A percentile compares a stretch with the other conserved stretches of the same genome.
Conservation (phyloP, 768 basidiomycete genomes). For the Porphyrellus cyaneotinctus region DNA sequence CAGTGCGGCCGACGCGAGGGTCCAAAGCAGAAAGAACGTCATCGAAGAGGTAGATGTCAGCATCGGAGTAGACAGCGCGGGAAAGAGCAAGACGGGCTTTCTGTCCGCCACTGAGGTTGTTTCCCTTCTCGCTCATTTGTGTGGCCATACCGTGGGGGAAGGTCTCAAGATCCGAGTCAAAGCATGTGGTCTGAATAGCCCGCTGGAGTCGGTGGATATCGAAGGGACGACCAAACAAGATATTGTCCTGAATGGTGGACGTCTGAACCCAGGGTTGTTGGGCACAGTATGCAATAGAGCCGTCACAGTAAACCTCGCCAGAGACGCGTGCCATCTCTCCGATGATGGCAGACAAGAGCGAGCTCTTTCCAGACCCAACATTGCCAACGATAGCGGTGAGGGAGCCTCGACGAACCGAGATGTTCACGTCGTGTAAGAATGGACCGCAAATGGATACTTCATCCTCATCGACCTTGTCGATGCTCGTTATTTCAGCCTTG, state of each 20-base stretch:
- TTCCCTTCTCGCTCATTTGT: slow-evolving; percentile 46
- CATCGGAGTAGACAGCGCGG: slow-evolving; percentile 42
- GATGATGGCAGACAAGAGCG: slow-evolving; percentile 28
- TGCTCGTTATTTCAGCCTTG: slow-evolving; percentile 6
- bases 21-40: slow-evolving; percentile 47
- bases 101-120: slow-evolving; percentile 44
- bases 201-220: slow-evolving; percentile 24
- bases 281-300: slow-evolving; percentile 31
- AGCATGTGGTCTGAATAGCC: slow-evolving; percentile 27
- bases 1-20: slow-evolving; percentile 39
- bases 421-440: slow-evolving; percentile 20
- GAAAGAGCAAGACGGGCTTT: slow-evolving; percentile 47
- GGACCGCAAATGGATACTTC: slow-evolving; percentile 9
- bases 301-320: slow-evolving; percentile 21
- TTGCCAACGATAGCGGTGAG: slow-evolving; percentile 26
- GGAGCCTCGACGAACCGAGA: slow-evolving; percentile 20
- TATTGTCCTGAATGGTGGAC: slow-evolving; percentile 30
- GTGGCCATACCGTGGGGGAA: slow-evolving; percentile 34
- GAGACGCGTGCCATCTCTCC: slow-evolving; percentile 29
- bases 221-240: slow-evolving; percentile 29
- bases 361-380: slow-evolving; percentile 29
- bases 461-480: slow-evolving; percentile 8
- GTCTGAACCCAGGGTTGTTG: slow-evolving; percentile 33
- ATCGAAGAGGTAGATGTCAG: slow-evolving; percentile 42
- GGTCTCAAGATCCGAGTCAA: slow-evolving; percentile 27